Evolutionary conservation across 306 rosid species (phyloP).

Genomic region (Trifolium pratense): DNA sequence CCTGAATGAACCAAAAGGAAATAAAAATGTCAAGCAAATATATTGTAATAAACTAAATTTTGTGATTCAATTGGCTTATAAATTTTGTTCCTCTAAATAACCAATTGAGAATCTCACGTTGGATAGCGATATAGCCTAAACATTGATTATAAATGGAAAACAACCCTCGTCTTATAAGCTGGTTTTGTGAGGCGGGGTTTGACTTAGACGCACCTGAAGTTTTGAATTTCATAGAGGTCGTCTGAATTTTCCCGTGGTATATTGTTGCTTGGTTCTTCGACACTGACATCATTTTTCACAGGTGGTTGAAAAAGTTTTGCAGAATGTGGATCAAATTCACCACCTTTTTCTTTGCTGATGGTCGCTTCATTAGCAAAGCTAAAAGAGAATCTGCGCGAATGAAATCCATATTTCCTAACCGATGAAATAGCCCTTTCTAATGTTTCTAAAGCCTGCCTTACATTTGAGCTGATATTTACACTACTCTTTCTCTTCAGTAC

Average conservation of each 20-base stretch:
- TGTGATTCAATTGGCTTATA: too few relatives aligned
- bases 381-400: slow-evolving; percentile 45
- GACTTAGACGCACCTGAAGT: slow-evolving; percentile 53
- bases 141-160: not conserved
- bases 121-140: not conserved
- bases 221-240: slow-evolving; percentile 46
- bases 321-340: slow-evolving; percentile 39
- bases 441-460: slow-evolving; percentile 76
- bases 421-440: slow-evolving; percentile 68
- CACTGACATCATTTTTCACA: slow-evolving; percentile 35
- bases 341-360: slow-evolving; percentile 40
- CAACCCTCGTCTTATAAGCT: not conserved
- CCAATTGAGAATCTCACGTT: not conserved
- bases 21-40: not conserved
- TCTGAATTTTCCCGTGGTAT: slow-evolving; percentile 40
- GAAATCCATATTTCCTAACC: slow-evolving; percentile 55
- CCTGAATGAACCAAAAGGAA: slow-evolving; percentile 49
- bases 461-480: slow-evolving; percentile 60
- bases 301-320: slow-evolving; percentile 36
- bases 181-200: not conserved
- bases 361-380: slow-evolving; percentile 41
- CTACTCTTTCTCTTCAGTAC: slow-evolving; percentile 44
- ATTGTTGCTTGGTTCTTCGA: slow-evolving; percentile 39
- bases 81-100: not conserved
- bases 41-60: slow-evolving; percentile 12